Evolutionary conservation across 2,329 filamentous ascomycete genomes (phyloP).

Genomic region (Trichoderma sp.): DNA sequence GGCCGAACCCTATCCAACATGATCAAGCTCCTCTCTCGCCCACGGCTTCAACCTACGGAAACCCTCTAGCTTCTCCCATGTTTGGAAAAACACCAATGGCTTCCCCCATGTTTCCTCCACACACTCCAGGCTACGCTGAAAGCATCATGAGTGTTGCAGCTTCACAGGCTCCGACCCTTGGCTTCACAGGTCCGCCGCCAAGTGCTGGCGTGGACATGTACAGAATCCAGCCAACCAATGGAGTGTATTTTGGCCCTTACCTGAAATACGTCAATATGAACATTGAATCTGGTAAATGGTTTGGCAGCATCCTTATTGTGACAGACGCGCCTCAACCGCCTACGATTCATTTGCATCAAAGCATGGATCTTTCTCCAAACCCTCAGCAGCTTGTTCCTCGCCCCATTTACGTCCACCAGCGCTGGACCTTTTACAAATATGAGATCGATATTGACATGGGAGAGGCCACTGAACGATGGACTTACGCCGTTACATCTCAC

Average conservation of each 20-base stretch:
- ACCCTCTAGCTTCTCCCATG: constrained; percentile 71
- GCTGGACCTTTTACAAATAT: constrained; percentile 96
- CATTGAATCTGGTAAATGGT: constrained; percentile 84
- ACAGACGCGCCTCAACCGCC: constrained; percentile 91
- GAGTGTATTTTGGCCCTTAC: constrained; percentile 97
- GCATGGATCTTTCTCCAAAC: constrained; percentile 87
- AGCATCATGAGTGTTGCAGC: constrained; percentile 82
- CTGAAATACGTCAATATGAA: constrained; percentile 98
- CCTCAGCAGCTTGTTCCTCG: constrained; percentile 82
- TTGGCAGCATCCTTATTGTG: constrained; percentile 90
- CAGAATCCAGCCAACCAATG: constrained; percentile 89
- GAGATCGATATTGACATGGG: constrained; percentile 90
- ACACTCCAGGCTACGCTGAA: constrained; percentile 82
- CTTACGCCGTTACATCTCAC: constrained; percentile 96
- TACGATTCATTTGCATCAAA: constrained; percentile 93
- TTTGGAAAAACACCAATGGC: constrained; percentile 60
- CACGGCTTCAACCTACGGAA: constrained; percentile 74
- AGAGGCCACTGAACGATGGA: constrained; percentile 86
- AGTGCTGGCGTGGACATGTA: constrained; percentile 91
- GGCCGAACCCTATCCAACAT: constrained; percentile 84
- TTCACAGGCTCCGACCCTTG: constrained; percentile 73
- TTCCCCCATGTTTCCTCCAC: constrained; percentile 81
- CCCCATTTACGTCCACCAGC: constrained; percentile 84
- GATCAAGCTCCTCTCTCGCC: constrained; percentile 84
- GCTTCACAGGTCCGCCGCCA: constrained; percentile 87